Percentiles rank a stretch among this genome's conserved stretches.
phyloP scores from a whole-genome alignment of 1,284 basidiomycete species.

The Sanghuangporus weigelae region DNA sequence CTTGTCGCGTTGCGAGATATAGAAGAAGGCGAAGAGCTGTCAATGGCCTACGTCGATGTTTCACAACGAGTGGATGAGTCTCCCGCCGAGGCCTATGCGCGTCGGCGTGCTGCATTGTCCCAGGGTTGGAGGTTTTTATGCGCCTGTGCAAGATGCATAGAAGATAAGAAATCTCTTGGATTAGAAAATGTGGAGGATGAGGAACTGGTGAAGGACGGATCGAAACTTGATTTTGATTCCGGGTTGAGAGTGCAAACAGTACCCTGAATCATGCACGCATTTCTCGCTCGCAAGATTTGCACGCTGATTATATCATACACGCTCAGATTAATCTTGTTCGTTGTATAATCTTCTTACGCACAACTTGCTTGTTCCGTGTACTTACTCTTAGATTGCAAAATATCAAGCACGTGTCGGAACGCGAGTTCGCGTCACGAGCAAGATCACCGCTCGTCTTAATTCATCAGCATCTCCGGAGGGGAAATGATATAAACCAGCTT shows the following conservation, averaged over 20 bases:
- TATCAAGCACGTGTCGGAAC: too few relatives aligned
- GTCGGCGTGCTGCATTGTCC: slow-evolving; percentile 67
- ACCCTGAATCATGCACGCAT: background rate
- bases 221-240: slow-evolving; percentile 2
- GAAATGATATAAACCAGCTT: background rate
- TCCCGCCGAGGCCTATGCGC: slow-evolving; percentile 46
- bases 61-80: slow-evolving; percentile 48
- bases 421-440: background rate
- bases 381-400: too few relatives aligned
- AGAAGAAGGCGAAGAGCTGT: slow-evolving; percentile 69
- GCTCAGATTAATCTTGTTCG: background rate
- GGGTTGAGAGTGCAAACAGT: background rate
- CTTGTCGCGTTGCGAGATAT: slow-evolving; percentile 60
- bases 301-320: background rate
- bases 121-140: slow-evolving; percentile 78
- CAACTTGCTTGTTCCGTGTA: background rate
- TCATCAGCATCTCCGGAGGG: background rate
- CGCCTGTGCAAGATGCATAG: slow-evolving; percentile 54
- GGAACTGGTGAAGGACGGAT: background rate
- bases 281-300: background rate
- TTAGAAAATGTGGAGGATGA: background rate
- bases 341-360: background rate
- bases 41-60: slow-evolving; percentile 69
- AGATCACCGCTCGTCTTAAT: background rate
- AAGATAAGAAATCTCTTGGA: slow-evolving; percentile 33